A percentile compares a stretch with the other conserved stretches of the same genome.
phyloP scores from a whole-genome alignment of 23 red algal genomes.

The Chondrus crispus region DNA sequence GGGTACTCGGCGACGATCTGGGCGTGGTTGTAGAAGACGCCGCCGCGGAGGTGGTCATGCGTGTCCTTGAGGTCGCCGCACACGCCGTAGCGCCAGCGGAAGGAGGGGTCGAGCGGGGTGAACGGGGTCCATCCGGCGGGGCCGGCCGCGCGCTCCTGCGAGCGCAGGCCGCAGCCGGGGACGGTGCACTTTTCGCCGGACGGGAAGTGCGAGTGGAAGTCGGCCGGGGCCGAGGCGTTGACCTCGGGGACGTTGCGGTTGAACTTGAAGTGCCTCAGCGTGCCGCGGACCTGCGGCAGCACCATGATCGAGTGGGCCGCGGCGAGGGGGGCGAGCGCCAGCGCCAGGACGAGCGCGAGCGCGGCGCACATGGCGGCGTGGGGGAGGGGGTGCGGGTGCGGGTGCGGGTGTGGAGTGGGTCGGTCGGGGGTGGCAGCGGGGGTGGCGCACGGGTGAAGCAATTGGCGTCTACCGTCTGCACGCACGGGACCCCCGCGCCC shows the following conservation, averaged over 20 bases:
- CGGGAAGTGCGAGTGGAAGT: slow-evolving; percentile 45
- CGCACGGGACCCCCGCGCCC: too few species aligned
- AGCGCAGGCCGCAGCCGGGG: slow-evolving; percentile 16
- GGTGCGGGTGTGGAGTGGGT: neutral
- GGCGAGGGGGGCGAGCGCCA: neutral
- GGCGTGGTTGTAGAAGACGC: slow-evolving; percentile 45
- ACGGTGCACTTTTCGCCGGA: neutral
- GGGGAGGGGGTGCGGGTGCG: neutral
- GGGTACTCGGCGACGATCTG: slow-evolving; percentile 31
- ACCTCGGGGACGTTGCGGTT: neutral
- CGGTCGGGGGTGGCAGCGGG: too few species aligned
- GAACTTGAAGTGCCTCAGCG: neutral
- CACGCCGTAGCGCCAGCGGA: slow-evolving; percentile 63
- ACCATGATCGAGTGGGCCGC: neutral
- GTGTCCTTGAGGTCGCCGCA: slow-evolving; percentile 41
- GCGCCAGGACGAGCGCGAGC: neutral
- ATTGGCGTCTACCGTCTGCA: too few species aligned
- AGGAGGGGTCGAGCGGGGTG: slow-evolving; percentile 3
- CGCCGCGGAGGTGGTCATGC: slow-evolving; percentile 43
- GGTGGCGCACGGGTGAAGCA: too few species aligned
- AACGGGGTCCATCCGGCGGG: slow-evolving; percentile 42
- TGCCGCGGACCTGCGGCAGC: neutral
- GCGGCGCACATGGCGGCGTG: neutral
- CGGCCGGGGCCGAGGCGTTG: neutral
- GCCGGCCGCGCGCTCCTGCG: slow-evolving; percentile 15